Evolutionary conservation across 2,329 filamentous ascomycete genomes (phyloP).

Genomic region (Aspergillus neoniger): DNA sequence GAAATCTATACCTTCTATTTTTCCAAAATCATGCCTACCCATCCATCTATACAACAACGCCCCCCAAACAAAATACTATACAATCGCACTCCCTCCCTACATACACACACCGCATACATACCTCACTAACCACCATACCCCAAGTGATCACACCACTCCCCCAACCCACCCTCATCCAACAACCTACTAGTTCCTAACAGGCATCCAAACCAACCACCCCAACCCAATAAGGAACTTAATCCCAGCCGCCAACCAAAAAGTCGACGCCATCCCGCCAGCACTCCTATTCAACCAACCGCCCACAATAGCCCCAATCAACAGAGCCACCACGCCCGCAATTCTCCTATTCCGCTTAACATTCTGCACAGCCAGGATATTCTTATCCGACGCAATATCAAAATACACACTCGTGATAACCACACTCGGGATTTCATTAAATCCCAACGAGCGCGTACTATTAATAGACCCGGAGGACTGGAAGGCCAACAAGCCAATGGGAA

Average conservation of each 20-base stretch:
- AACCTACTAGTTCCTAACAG: slow-evolving; percentile 2
- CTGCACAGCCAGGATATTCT: slow-evolving; percentile 35
- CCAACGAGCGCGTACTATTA: slow-evolving; percentile 44
- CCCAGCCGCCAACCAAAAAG: slow-evolving; percentile 46
- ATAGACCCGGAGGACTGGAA: slow-evolving; percentile 50
- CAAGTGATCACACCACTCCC: background rate
- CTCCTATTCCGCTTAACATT: slow-evolving; percentile 45
- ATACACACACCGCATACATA: too few species aligned
- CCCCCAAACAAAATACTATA: background rate
- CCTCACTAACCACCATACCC: background rate
- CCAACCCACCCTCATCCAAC: background rate
- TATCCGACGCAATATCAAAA: slow-evolving; percentile 48
- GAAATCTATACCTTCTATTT: background rate
- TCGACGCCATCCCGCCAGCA: slow-evolving; percentile 45
- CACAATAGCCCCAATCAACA: slow-evolving; percentile 44
- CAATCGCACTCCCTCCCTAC: background rate
- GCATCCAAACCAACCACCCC: slow-evolving; percentile 44
- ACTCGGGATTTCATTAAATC: slow-evolving; percentile 48
- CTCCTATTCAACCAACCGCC: slow-evolving; percentile 48
- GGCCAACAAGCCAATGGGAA: slow-evolving; percentile 46
- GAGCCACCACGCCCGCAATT: slow-evolving; percentile 38
- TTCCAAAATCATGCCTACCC: background rate
- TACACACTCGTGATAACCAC: slow-evolving; percentile 51
- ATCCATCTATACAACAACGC: background rate
- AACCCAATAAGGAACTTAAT: slow-evolving; percentile 42